A percentile compares a stretch with the other conserved stretches of the same genome.
Conservation (phyloP, 257 asterid species). For the Plantago elongata region DNA sequence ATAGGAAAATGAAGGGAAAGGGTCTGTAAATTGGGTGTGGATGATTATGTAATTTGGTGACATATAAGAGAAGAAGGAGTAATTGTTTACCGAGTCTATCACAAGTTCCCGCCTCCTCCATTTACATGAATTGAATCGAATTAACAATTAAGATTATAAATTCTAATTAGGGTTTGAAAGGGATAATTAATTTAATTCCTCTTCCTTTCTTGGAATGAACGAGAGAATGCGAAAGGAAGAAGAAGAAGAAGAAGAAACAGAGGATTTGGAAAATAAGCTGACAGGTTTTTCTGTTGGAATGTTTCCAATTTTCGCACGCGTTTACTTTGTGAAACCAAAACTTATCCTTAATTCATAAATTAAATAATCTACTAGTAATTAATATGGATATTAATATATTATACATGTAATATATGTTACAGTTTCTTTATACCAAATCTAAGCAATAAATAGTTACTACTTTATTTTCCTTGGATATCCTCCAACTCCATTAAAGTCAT, state of each 20-base stretch:
- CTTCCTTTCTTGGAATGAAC: constrained; percentile 20
- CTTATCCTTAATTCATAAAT: too few species aligned
- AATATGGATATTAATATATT: too few species aligned
- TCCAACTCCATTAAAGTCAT: too few species aligned
- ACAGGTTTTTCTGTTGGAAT: constrained; percentile 37
- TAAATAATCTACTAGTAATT: too few species aligned
- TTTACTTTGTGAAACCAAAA: background rate
- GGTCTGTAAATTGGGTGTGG: background rate
- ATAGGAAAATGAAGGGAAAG: constrained; percentile 17
- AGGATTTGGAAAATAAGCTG: constrained; percentile 14
- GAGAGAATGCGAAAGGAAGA: constrained; percentile 14
- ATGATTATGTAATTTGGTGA: background rate
- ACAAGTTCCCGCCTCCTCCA: constrained; percentile 10
- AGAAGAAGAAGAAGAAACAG: background rate
- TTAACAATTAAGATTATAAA: background rate
- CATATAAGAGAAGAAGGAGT: too few species aligned
- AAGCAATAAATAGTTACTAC: too few species aligned
- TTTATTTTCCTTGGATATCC: too few species aligned
- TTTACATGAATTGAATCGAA: background rate
- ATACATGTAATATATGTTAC: too few species aligned
- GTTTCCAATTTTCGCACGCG: constrained; percentile 22
- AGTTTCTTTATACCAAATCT: too few species aligned
- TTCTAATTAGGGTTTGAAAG: constrained; percentile 15
- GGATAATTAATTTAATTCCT: background rate
- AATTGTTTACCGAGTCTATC: background rate